These are phyloP conservation scores for Penicillium longicatenatum DNA, from an alignment of 495 filamentous ascomycete genomes.

Conservation along the genomic window DNA sequence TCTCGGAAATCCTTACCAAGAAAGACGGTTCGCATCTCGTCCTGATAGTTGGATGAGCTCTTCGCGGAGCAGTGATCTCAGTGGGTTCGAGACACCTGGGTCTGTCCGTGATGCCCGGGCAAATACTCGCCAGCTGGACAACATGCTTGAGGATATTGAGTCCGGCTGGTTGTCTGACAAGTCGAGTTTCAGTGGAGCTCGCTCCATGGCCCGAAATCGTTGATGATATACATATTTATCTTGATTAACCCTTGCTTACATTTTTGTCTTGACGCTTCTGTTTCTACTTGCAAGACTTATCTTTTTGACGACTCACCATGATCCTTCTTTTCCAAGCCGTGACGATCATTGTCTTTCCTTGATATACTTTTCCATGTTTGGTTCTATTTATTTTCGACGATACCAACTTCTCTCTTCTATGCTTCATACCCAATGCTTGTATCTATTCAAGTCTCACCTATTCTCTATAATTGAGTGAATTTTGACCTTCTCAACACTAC, in stretches of 20 bases:
- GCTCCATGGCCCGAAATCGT: conserved; percentile 11
- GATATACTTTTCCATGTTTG: background rate
- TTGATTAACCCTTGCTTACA: background rate
- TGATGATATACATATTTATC: conserved; percentile 1
- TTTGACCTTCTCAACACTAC: background rate
- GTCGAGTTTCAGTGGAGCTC: conserved; percentile 25
- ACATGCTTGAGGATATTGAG: conserved; percentile 45
- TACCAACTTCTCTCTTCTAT: conserved; percentile 30
- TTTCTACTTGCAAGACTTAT: background rate
- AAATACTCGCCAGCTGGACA: conserved; percentile 34
- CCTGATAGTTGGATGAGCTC: conserved; percentile 42
- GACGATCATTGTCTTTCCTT: background rate
- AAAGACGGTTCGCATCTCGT: conserved; percentile 18
- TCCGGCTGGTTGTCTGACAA: conserved; percentile 41
- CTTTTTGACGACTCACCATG: background rate
- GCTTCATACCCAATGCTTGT: background rate
- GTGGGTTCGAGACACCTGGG: conserved; percentile 21
- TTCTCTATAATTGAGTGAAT: background rate
- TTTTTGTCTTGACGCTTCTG: background rate
- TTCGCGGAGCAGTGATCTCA: conserved; percentile 31
- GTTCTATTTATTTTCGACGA: conserved; percentile 23
- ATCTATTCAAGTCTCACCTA: background rate
- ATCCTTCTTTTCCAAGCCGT: conserved; percentile 4
- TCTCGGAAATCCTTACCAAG: conserved; percentile 14
- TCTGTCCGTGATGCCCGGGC: conserved; percentile 24